A percentile compares a stretch with the other conserved stretches of the same genome.
phyloP scores from a whole-genome alignment of 1,284 basidiomycete genomes.

The Rhodotorula sp. region DNA sequence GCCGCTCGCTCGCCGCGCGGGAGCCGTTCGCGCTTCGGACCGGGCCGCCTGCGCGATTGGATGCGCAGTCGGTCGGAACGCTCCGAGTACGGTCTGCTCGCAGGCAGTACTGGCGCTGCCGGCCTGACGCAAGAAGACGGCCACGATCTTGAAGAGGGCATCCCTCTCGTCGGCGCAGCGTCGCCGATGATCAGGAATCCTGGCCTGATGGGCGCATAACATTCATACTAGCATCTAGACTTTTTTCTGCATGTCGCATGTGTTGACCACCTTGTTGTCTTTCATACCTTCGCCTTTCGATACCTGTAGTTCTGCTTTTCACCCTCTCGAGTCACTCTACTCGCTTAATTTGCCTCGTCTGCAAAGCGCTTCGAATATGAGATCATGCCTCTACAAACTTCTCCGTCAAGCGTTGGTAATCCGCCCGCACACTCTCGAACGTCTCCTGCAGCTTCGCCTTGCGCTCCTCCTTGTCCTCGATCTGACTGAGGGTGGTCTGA shows the following conservation, averaged over 20 bases:
- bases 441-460: slow-evolving; percentile 89
- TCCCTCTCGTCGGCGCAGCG: slow-evolving; percentile 8
- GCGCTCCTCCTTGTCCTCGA: slow-evolving; percentile 70
- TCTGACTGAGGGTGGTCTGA: slow-evolving; percentile 59
- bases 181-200: slow-evolving; percentile 18
- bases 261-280: background rate
- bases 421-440: slow-evolving; percentile 79
- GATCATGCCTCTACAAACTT: slow-evolving; percentile 19
- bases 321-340: background rate
- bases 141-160: slow-evolving; percentile 18
- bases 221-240: background rate
- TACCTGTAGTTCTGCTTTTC: background rate
- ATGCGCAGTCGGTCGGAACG: background rate
- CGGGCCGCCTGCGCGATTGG: background rate
- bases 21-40: background rate
- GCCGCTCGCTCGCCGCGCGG: background rate
- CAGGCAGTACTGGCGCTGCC: background rate
- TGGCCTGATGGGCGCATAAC: background rate
- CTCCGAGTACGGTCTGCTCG: slow-evolving; percentile 34
- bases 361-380: background rate
- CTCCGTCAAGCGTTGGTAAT: slow-evolving; percentile 57
- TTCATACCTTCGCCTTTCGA: background rate
- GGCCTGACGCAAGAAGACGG: slow-evolving; percentile 12
- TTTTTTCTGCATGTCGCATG: background rate
- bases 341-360: background rate